Evolutionary conservation across 805 yeast genomes (phyloP), one percentile per base, ranked within the genome.

Genomic region (Cyberlindnera suaveolens): DNA sequence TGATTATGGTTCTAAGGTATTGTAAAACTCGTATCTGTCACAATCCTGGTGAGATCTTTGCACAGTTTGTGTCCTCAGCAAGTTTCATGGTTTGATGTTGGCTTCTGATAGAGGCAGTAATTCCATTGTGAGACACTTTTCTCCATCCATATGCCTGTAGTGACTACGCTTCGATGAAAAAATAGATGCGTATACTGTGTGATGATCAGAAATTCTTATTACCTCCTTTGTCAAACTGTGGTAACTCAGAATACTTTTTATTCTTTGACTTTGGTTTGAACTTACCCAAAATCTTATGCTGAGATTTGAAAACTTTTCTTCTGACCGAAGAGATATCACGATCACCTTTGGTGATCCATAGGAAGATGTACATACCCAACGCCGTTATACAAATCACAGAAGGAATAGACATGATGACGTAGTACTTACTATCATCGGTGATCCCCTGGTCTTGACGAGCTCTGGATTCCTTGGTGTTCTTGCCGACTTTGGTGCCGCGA

Each of bases 391-490:
- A 61, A 16, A 83, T 89, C 36, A 73, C 70, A 1, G 84, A 73
- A 15, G 95, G 95, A 60, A 84, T 74, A 9, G 83, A 68, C 65
- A 83, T 63, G 49, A 83, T 78, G 42, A 82, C 71, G 53, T 81
- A 78, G 58, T 82, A 77, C 64, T 74, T 73, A 40, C 77, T 75
- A 23, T 63, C 66, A 46, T 71, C 68, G 8, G 58, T 54, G 40
- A 70, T 57, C 39, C 72, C 74, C 44, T 75, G 76, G 46, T 77
- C 73, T 43, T 64, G 61, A 30, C 65, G 48, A 15, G 63, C 71
- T 51, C 63, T 53, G 36, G 65, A 45, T 64, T 78, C 66, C 63
- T 79, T 60, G 2, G 68, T 64, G 35, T 58, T 60, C 44, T 67
- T 71, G 32, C 47, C 56, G n/a, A 71, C 72, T 60, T 73, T 58